phyloP scores from a whole-genome alignment of 345 rosid genomes.

The Dimocarpus longan region DNA sequence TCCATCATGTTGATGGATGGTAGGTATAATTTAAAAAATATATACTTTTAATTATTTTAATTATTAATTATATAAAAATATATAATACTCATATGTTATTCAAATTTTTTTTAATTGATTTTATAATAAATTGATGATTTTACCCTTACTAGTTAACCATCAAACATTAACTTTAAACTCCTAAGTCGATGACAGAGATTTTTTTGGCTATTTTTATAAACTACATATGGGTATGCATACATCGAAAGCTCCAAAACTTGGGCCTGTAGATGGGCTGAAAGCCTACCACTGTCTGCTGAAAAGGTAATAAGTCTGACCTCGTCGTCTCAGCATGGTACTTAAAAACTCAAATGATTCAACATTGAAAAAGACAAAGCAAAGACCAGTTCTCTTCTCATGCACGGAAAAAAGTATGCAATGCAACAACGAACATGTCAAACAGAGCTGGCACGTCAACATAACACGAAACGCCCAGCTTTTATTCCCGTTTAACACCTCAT shows the following conservation, averaged over 20 bases:
- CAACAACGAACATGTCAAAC: slow-evolving; percentile 16
- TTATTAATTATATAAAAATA: no score
- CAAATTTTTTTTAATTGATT: no score
- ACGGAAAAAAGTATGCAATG: neutral
- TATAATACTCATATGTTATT: no score
- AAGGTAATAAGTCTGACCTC: neutral
- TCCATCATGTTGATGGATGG: no score
- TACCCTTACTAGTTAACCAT: no score
- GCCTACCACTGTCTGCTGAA: neutral
- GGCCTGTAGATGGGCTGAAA: neutral
- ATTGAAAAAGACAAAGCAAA: neutral
- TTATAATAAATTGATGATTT: no score
- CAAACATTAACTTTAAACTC: no score
- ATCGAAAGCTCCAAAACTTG: neutral
- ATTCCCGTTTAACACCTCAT: slow-evolving; percentile 4
- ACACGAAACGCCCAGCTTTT: neutral
- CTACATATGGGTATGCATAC: no score
- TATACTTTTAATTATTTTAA: no score
- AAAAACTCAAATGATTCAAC: neutral
- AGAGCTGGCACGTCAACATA: slow-evolving; percentile 25
- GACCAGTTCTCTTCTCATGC: slow-evolving; percentile 25
- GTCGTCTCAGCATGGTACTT: neutral
- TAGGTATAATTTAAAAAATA: no score
- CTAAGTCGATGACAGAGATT: no score
- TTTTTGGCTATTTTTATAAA: no score